Base-by-base conservation (phyloP, 208 protist genomes). In the Crithidia thermophila region DNA sequence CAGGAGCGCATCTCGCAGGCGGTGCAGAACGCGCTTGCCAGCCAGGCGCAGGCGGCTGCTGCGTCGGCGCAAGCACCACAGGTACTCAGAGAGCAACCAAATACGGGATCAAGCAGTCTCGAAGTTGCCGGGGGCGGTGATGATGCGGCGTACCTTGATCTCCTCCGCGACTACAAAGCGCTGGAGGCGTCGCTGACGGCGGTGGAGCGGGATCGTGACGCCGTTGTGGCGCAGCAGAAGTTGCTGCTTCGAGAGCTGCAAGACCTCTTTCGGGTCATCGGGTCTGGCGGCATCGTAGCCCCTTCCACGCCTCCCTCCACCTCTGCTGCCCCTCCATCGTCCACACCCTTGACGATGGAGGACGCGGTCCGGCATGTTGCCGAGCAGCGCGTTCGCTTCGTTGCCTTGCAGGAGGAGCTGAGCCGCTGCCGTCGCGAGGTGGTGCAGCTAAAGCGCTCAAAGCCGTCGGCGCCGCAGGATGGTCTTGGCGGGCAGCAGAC, bases 401-500 rank as follows among this genome's bases (percentile, higher is more conserved):
- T 37, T 6, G 55, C 37, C 10, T 23, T 75, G 10, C 61, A 75
- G 7, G 69, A 69, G 10, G 69, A 75, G 9, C 55, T 68, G 10
- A 42, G 33, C 34, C 61, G 55, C 2, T 45, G 60, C 3, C 69
- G 45, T 0, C 61, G 27, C 16, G 69, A 75, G 34, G 31, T 75
- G 43, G 21, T 36, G 45, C 61, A 65, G 46, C 61, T 75, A 14
- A 60, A 61, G 53, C 69, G 69, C 16, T 18, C 33, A 10, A 75
- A 27, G 34, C 21, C 43, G 16, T 43, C 51, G 0, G 31, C 23
- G 4, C 47, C 75, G 4, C 30, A 16, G 3, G 72, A 77, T 3
- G 72, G 70, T 4, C 58, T 94, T 13, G 73, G 85, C 9, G 65
- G 55, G 25, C 81, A 95, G 36, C 88, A 94, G 51, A 49, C 84